Percentiles rank a stretch among this genome's conserved stretches.
phyloP scores from a whole-genome alignment of 305 asterid species.

The Plantago coronopus region DNA sequence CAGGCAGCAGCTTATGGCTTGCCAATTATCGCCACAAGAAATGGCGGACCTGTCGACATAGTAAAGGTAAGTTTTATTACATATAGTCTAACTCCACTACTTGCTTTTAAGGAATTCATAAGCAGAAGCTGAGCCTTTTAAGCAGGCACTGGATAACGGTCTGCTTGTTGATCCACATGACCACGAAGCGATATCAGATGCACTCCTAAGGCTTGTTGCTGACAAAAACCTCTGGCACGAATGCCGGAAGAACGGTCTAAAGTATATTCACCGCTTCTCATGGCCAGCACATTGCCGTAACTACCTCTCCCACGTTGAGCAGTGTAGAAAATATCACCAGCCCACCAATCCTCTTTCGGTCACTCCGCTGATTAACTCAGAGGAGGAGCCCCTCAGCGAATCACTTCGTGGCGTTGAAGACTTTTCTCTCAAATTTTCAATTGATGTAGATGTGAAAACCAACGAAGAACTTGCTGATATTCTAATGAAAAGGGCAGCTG shows the following conservation, averaged over 20 bases:
- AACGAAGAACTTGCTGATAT: conserved; percentile 59
- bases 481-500: conserved; percentile 45
- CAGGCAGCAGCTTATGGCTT: conserved; percentile 97
- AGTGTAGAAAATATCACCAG: conserved; percentile 40
- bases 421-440: conserved; percentile 64
- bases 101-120: conserved; percentile 27
- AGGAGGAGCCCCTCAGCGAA: conserved; percentile 63
- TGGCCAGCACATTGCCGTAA: conserved; percentile 95
- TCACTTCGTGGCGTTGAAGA: conserved; percentile 73
- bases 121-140: conserved; percentile 1
- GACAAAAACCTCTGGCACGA: conserved; percentile 87
- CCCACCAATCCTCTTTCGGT: conserved; percentile 43
- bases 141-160: conserved; percentile 76
- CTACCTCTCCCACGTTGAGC: conserved; percentile 69
- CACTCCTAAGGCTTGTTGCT: conserved; percentile 76
- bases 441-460: conserved; percentile 58
- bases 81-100: conserved; percentile 34
- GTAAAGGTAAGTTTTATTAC: conserved; percentile 29
- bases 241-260: conserved; percentile 74
- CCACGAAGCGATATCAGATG: conserved; percentile 71
- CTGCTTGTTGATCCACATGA: conserved; percentile 90
- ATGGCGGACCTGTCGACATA: conserved; percentile 97
- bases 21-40: conserved; percentile 88
- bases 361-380: conserved; percentile 65
- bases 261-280: conserved; percentile 81